Evolutionary conservation across 2,329 filamentous ascomycete species (phyloP), one percentile per base, ranked within the genome.

Genomic region (Xenoacremonium recifei): DNA sequence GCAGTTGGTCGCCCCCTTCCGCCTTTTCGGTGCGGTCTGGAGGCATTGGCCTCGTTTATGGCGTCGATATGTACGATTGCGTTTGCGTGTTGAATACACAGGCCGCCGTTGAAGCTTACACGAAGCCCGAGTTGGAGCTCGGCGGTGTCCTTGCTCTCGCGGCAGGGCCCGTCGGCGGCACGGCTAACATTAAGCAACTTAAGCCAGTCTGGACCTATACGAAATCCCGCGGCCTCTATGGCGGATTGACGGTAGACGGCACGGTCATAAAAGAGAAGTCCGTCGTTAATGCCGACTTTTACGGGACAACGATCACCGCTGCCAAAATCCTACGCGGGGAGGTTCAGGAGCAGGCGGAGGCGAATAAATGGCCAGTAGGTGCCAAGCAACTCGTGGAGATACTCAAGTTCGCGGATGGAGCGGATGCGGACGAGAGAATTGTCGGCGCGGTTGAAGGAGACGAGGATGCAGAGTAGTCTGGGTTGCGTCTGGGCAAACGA

Each of bases 51-150:
- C 84, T 89, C 55, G 71, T 88, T 35, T 77, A 82, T 4, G 85
- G 85, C 4, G 76, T 88, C 5, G 85, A 89, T 61, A 84, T 89
- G 15, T 88, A 88, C 66, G 85, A 89, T 58, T 87, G 84, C 53
- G 84, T 89, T 19, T 77, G 86, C 18, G 79, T 89, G 19, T 84
- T 89, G 57, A 87, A 87, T 60, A 83, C 79, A 0, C 72, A 77
- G 20, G 72, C 79, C 39, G 85, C 85, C 3, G 65, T 89, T 32
- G 76, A 83, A 25, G 83, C 82, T 0, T 89, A 88, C 61, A 81
- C 80, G 35, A 77, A 75, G 34, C 64, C 84, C 11, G 75, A 84
- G 29, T 77, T 82, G 51, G 87, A 82, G 2, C 64, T 89, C 3
- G 84, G 85, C 4, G 82, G 82, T 20, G 84, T 86, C 55, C 62